A percentile compares a stretch with the other conserved stretches of the same genome.
phyloP scores from a whole-genome alignment of 2,329 filamentous ascomycete species.

The Aureobasidium lini region DNA sequence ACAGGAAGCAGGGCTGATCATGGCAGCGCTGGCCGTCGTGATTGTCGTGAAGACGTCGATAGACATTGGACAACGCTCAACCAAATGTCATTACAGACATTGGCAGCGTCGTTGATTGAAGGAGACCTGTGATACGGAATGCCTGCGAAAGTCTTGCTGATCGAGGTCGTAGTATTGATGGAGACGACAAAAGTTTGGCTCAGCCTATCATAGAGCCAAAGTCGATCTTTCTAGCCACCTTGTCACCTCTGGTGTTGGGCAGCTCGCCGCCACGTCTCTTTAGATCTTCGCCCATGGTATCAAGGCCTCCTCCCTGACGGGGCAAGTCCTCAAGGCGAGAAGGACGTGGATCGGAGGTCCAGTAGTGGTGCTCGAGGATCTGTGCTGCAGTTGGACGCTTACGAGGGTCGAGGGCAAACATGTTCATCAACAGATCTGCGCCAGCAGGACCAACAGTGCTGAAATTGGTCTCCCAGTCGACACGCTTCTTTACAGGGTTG shows the following conservation, averaged over 20 bases:
- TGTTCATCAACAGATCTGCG: conserved; percentile 80
- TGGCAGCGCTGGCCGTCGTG: too few species aligned
- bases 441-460: conserved; percentile 73
- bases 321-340: conserved; percentile 77
- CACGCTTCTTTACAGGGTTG: conserved; percentile 54
- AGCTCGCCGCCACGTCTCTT: conserved; percentile 67
- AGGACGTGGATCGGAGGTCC: conserved; percentile 74
- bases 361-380: conserved; percentile 78
- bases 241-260: conserved; percentile 59
- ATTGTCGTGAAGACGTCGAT: too few species aligned
- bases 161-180: too few species aligned
- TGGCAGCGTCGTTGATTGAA: too few species aligned
- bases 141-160: too few species aligned
- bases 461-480: conserved; percentile 70
- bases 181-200: not conserved
- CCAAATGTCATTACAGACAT: too few species aligned
- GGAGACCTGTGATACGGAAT: too few species aligned
- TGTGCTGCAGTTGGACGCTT: conserved; percentile 70
- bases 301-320: conserved; percentile 62
- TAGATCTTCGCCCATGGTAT: conserved; percentile 74
- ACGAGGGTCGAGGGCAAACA: conserved; percentile 78
- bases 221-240: conserved; percentile 76
- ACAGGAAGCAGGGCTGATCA: too few species aligned
- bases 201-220: conserved; percentile 50
- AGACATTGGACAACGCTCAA: too few species aligned